Conservation (phyloP, 148 eudicot species). For the Vaccinium corymbosum region DNA sequence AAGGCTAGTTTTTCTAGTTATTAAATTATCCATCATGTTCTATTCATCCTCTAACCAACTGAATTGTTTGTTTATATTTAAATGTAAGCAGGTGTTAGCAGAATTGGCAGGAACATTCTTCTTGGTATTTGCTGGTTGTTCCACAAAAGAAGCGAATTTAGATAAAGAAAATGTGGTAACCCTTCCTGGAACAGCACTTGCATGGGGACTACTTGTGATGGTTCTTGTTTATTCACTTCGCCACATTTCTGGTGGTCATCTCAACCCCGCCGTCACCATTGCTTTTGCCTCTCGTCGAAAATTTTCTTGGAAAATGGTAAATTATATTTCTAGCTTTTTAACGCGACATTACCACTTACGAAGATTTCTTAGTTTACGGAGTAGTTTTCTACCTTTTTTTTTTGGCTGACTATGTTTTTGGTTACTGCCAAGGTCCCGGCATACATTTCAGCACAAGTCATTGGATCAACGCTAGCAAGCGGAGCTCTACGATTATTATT, state of each 20-base stretch:
- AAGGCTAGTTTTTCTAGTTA: no score
- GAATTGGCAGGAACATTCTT: slow-evolving; percentile 50
- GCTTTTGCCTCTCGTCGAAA: slow-evolving; percentile 27
- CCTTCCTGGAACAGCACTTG: slow-evolving; percentile 35
- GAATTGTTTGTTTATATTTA: neutral
- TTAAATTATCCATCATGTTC: neutral
- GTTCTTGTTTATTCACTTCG: slow-evolving; percentile 47
- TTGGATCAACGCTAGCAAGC: slow-evolving; percentile 60
- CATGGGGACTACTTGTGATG: slow-evolving; percentile 55
- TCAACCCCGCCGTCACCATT: slow-evolving; percentile 32
- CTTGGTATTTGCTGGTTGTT: slow-evolving; percentile 53
- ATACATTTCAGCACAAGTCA: slow-evolving; percentile 44
- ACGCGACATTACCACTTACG: neutral
- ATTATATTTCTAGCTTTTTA: neutral
- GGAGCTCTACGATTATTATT: slow-evolving; percentile 59
- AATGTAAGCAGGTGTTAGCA: slow-evolving; percentile 36
- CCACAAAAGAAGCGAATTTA: slow-evolving; percentile 35
- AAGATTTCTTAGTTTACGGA: neutral
- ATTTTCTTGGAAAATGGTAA: slow-evolving; percentile 24
- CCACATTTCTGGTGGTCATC: slow-evolving; percentile 46
- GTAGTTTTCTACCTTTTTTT: neutral
- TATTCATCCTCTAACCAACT: neutral
- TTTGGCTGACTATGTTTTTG: neutral
- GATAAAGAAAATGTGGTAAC: slow-evolving; percentile 30
- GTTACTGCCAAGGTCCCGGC: slow-evolving; percentile 42